Base-by-base conservation (phyloP, 495 filamentous ascomycete genomes). In the Hypoxylon subgilvum region DNA sequence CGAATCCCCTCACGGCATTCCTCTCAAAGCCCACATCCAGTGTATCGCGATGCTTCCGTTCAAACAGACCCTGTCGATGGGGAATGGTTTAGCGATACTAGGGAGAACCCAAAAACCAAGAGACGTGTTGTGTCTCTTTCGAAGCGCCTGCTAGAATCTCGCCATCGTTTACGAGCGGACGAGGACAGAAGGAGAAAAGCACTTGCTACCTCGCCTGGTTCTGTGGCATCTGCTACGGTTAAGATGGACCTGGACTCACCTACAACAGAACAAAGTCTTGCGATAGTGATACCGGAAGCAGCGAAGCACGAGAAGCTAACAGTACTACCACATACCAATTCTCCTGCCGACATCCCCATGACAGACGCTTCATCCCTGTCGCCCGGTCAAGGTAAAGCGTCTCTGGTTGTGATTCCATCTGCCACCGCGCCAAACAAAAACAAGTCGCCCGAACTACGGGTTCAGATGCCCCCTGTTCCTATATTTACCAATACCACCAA, bases 11-110 rank as follows among this genome's bases (percentile, higher is more conserved):
- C 73, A 1, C 72, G 73, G 7, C 72, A 55, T 10, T 14, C 61
- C 19, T 75, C 77, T 1, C 57, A 57, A 25, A 57, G 57, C 16
- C 65, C 69, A 2, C 73, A 66, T 19, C 34, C 69, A 6, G 67
- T 66, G 25, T 83, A 84, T 62, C 47, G 67, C 4, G 76, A 81
- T 44, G 73, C 65, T 9, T 72, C 70, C 1, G 75, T 76, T 1
- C 81, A 85, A 52, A 84, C 82, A 2, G 79, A 81, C 41, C 67
- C 72, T 0, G 75, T 78, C 25, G 69, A 74, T 21, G 68, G 74
- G 36, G 74, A 71, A 19, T 81, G 74, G 76, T 77, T 70, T 36
- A 70, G 63, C 41, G 59, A 53, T 36, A n/a, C 55, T 9, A 57
- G 16, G 14, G 63, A 67, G 14, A 52, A 60, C 0, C 32, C 67